Conservation (phyloP, 2,329 filamentous ascomycete species). For the Magnaporthales sp. region DNA sequence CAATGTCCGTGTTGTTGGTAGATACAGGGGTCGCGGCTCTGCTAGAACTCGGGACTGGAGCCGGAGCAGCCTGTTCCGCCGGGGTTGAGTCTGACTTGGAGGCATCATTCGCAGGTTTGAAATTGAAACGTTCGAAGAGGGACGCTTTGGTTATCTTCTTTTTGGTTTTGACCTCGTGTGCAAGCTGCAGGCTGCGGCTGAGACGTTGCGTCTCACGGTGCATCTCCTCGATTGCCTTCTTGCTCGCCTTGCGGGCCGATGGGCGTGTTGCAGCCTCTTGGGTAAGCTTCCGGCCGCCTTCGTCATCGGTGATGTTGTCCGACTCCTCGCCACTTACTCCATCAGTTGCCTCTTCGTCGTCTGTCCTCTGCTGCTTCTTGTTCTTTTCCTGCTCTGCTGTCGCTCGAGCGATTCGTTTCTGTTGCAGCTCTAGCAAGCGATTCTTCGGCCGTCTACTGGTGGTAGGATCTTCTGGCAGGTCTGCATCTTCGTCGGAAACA, state of each 20-base stretch:
- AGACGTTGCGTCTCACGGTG: constrained; percentile 88
- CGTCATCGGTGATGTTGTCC: constrained; percentile 51
- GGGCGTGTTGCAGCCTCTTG: constrained; percentile 42
- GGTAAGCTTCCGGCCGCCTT: constrained; percentile 56
- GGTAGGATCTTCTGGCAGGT: constrained; percentile 32
- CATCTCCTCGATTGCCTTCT: constrained; percentile 93
- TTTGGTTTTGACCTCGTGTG: constrained; percentile 81
- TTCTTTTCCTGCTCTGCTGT: constrained; percentile 32
- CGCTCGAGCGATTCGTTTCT: constrained; percentile 61
- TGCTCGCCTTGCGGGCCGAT: constrained; percentile 76
- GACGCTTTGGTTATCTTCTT: constrained; percentile 83
- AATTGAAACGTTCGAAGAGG: constrained; percentile 79
- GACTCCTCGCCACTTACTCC: constrained; percentile 33
- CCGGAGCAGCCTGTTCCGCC: constrained; percentile 12
- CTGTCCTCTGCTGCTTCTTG: constrained; percentile 32
- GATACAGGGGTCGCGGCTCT: constrained; percentile 38
- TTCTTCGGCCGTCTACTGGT: constrained; percentile 58
- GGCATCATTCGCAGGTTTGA: constrained; percentile 31
- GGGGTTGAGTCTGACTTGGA: constrained; percentile 18
- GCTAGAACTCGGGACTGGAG: constrained; percentile 40
- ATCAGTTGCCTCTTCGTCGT: constrained; percentile 28
- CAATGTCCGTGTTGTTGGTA: constrained; percentile 37
- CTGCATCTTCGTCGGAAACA: constrained; percentile 34
- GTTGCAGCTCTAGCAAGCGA: constrained; percentile 64
- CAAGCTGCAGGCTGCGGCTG: constrained; percentile 80